These are phyloP conservation scores for Acanthamoeba divionensis DNA, from an alignment of 208 protist species.

Conservation along the genomic window DNA sequence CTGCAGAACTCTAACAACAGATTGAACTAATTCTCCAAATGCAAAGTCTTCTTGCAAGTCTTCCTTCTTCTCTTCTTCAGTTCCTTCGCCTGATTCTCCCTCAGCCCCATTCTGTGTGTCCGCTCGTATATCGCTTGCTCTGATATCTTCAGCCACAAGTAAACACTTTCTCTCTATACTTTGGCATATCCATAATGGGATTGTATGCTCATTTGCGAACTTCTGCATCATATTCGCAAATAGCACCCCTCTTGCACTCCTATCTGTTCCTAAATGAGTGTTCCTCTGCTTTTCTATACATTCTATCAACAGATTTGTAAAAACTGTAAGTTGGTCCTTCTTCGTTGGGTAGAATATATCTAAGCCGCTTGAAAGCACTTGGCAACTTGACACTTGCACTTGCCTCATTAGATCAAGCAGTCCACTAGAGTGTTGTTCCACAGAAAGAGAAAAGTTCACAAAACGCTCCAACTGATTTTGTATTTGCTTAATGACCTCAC, in stretches of 20 bases:
- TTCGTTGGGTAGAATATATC: neutral
- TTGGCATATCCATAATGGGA: too few relatives aligned
- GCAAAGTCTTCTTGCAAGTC: neutral
- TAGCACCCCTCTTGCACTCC: neutral
- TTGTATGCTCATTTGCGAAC: too few relatives aligned
- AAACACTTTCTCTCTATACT: too few relatives aligned
- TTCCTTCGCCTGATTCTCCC: neutral
- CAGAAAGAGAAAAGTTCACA: neutral
- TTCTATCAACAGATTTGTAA: neutral
- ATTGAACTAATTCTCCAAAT: too few relatives aligned
- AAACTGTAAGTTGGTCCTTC: neutral
- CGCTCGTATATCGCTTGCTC: neutral
- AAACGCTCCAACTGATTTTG: too few relatives aligned
- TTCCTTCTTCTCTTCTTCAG: neutral
- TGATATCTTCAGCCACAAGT: too few relatives aligned
- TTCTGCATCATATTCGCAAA: too few relatives aligned
- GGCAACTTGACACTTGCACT: neutral
- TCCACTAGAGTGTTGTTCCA: neutral
- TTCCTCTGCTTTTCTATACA: too few relatives aligned
- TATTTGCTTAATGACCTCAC: too few relatives aligned
- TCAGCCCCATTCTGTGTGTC: neutral
- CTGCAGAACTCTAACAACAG: too few relatives aligned
- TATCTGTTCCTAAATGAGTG: neutral
- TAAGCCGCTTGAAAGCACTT: neutral
- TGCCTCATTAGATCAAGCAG: neutral